Evolutionary conservation across 768 basidiomycete species (phyloP), one percentile per base, ranked within the genome.

Genomic region (Cubamyces sp.): DNA sequence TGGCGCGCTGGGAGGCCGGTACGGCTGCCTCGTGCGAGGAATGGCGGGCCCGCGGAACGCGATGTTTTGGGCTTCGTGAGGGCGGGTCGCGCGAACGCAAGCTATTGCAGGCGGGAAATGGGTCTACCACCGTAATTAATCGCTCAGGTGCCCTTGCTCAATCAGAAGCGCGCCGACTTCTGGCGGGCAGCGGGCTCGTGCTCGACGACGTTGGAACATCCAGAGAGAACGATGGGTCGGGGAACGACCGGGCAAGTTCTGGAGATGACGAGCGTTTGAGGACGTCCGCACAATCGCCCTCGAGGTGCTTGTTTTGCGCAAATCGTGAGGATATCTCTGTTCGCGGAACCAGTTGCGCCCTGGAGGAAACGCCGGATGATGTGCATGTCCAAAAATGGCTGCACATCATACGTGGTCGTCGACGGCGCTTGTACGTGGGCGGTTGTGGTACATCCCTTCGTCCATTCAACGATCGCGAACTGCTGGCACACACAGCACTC

Each of bases 21-120:
- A 5, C 28, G 26, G 54, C 30, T 19, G 45, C 41, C 54, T 8
- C n/a, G 25, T 25, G 42, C 26, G 5, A 14, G 9, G 5, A 19
- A 25, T 34, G 25, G n/a, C 47, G 25, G 57, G 37, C n/a, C 41
- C 19, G 57, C 57, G 57, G 57, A 51, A 59, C 40, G 49, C 9
- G 26, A 42, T 39, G 25, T 26, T 59, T 51, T 48, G 4, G 34
- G 57, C 23, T 30, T 42, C 14, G 57, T 19, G 14, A 6, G 41
- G 34, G 34, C 28, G 28, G 28, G 28, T 30, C 28, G 28, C 28
- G 28, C 28, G 34, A 34, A 11, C 9, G 9, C 34, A 34, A 34
- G 34, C 34, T 14, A n/a, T 49, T 11, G 26, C 48, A 26, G 23
- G 18, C 48, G 48, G 48, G 14, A 49, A 49, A 49, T 49, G 14